Percentiles rank a stretch among this genome's conserved stretches.
phyloP scores from a whole-genome alignment of 345 rosid species.

The Gossypium sturtianum region DNA sequence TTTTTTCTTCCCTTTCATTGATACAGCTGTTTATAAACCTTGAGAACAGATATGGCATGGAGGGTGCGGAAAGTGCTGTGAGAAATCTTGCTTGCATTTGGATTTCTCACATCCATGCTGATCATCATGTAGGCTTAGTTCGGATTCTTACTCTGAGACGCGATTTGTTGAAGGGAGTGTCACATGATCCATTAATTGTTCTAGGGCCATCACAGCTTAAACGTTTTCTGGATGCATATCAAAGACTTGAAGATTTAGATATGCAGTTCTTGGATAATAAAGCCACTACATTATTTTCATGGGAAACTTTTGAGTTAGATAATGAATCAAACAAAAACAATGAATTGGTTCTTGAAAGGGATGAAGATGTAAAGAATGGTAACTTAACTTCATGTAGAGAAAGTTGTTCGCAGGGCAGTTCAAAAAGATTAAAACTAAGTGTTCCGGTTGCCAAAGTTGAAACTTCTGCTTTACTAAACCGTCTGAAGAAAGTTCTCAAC shows the following conservation, averaged over 20 bases:
- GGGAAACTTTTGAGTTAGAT: constrained; percentile 39
- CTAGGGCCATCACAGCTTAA: constrained; percentile 75
- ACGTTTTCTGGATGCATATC: constrained; percentile 80
- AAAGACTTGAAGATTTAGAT: constrained; percentile 83
- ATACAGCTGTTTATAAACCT: neutral
- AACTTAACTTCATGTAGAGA: constrained; percentile 26
- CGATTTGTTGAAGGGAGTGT: constrained; percentile 50
- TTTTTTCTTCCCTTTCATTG: neutral
- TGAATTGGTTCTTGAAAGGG: neutral
- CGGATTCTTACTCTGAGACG: constrained; percentile 75
- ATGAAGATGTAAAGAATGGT: neutral
- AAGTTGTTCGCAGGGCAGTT: constrained; percentile 52
- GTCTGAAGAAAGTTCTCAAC: constrained; percentile 48
- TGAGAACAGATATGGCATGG: constrained; percentile 56
- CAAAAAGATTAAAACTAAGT: neutral
- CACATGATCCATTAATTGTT: constrained; percentile 76
- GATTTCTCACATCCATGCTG: constrained; percentile 98
- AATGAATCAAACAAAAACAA: constrained; percentile 19
- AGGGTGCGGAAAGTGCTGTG: constrained; percentile 64
- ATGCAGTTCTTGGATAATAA: constrained; percentile 84
- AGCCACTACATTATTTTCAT: constrained; percentile 52
- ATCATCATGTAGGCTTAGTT: constrained; percentile 84
- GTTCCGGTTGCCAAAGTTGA: constrained; percentile 33
- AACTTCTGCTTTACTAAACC: constrained; percentile 35
- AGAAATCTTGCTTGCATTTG: constrained; percentile 64